Percentiles rank a stretch among this genome's conserved stretches.
These are phyloP conservation scores for Boletus rubropictus DNA, from an alignment of 768 basidiomycete species.

Conservation along the genomic window DNA sequence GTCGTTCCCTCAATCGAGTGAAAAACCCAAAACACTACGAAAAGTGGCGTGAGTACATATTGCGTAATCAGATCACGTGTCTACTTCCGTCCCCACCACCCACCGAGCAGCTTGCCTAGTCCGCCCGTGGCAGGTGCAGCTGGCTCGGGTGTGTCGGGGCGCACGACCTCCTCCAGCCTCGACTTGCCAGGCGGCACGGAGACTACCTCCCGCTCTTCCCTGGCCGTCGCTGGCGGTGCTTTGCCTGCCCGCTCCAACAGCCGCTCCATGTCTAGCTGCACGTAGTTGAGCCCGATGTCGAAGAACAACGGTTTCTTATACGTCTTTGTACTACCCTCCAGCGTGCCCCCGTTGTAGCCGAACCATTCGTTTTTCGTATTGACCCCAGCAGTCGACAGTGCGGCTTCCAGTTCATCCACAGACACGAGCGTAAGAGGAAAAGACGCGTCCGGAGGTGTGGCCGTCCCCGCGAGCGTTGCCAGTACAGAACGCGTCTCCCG, in stretches of 20 bases:
- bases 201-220: conserved; percentile 14
- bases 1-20: conserved; percentile 7
- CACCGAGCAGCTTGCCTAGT: conserved; percentile 63
- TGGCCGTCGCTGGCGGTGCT: conserved; percentile 21
- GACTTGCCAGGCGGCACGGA: conserved; percentile 38
- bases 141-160: conserved; percentile 46
- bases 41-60: conserved; percentile 21
- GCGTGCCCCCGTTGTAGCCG: conserved; percentile 63
- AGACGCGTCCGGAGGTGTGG: conserved; percentile 36
- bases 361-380: conserved; percentile 74
- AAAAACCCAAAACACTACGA: conserved; percentile 16
- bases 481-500: conserved; percentile 62
- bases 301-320: conserved; percentile 88
- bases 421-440: conserved; percentile 46
- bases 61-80: conserved; percentile 15
- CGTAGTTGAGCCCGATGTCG: conserved; percentile 91
- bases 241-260: conserved; percentile 69
- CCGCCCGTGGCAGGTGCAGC: conserved; percentile 44
- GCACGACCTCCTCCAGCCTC: conserved; percentile 48
- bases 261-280: conserved; percentile 77
- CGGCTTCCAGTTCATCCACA: conserved; percentile 49
- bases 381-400: conserved; percentile 42
- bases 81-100: conserved; percentile 66
- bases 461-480: conserved; percentile 42
- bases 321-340: conserved; percentile 38